Conservation (phyloP, 2,329 filamentous ascomycete genomes). For the Trichophyton equinum region DNA sequence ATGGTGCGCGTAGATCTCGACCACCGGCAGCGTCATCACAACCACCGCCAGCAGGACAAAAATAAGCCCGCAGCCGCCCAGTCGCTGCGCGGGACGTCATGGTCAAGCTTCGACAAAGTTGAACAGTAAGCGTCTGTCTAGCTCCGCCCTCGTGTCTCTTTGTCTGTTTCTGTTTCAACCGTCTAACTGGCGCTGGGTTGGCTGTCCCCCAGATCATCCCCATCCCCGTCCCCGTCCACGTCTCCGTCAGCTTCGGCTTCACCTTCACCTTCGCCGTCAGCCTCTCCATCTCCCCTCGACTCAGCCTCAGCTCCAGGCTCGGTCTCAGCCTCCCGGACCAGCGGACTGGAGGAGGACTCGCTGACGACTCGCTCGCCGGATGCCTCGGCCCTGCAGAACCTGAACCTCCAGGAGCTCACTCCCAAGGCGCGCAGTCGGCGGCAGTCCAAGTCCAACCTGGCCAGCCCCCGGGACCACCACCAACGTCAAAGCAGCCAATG, state of each 20-base stretch:
- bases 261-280: not conserved
- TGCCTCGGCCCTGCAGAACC: not conserved
- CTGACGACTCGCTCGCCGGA: not conserved
- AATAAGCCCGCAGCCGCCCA: not conserved
- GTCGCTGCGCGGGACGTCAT: not conserved
- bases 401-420: not conserved
- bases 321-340: not conserved
- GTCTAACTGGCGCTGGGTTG: not conserved
- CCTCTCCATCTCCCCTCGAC: not conserved
- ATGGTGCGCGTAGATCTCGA: not conserved
- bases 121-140: not conserved
- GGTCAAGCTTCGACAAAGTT: not conserved
- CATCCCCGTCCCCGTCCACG: not conserved
- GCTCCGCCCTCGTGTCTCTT: too few relatives aligned
- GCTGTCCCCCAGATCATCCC: not conserved
- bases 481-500: not conserved
- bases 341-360: not conserved
- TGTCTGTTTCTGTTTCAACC: not conserved
- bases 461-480: not conserved
- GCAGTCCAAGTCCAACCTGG: not conserved
- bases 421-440: not conserved
- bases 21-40: not conserved
- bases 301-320: not conserved
- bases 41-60: too few relatives aligned
- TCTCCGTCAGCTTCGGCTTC: not conserved